Conservation (phyloP, 108 stramenopile genomes). For the Cylindrotheca closterium region DNA sequence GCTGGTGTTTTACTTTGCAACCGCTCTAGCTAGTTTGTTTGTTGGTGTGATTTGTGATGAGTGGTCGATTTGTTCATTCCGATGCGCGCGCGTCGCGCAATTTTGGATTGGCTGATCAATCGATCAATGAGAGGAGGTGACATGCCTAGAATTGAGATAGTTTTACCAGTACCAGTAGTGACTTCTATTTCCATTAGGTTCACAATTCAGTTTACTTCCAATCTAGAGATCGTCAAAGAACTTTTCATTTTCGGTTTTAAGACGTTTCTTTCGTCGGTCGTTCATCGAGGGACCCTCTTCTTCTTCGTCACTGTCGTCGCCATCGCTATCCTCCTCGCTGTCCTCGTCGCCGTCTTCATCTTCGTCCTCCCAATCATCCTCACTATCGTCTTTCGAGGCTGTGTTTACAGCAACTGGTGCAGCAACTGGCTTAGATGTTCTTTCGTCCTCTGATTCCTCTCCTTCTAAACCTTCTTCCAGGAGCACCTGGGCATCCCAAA, state of each 20-base stretch:
- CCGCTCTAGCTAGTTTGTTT: too few species aligned
- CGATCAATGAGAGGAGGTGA: too few species aligned
- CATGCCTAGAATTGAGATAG: too few species aligned
- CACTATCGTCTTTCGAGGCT: constrained; percentile 30
- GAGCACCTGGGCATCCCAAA: constrained; percentile 82
- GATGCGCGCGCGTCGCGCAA: too few species aligned
- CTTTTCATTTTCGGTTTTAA: constrained; percentile 81
- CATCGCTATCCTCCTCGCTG: constrained; percentile 38
- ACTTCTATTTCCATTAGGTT: too few species aligned
- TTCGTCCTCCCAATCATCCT: constrained; percentile 68
- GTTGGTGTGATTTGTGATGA: too few species aligned
- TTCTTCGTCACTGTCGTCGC: constrained; percentile 54
- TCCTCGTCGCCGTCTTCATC: constrained; percentile 42
- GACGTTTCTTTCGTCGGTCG: constrained; percentile 38
- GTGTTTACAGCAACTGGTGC: constrained; percentile 18
- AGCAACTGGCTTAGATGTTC: constrained; percentile 17
- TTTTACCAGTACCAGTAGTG: too few species aligned
- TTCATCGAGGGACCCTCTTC: constrained; percentile 33
- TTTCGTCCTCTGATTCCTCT: constrained; percentile 40
- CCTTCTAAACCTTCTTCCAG: constrained; percentile 54
- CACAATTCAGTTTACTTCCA: too few species aligned
- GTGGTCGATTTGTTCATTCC: too few species aligned
- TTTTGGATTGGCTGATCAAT: too few species aligned
- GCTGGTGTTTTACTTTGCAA: too few species aligned
- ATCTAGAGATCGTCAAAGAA: constrained; percentile 84